Base-by-base conservation (phyloP, 345 rosid genomes). In the Eucalyptus polyanthemos region DNA sequence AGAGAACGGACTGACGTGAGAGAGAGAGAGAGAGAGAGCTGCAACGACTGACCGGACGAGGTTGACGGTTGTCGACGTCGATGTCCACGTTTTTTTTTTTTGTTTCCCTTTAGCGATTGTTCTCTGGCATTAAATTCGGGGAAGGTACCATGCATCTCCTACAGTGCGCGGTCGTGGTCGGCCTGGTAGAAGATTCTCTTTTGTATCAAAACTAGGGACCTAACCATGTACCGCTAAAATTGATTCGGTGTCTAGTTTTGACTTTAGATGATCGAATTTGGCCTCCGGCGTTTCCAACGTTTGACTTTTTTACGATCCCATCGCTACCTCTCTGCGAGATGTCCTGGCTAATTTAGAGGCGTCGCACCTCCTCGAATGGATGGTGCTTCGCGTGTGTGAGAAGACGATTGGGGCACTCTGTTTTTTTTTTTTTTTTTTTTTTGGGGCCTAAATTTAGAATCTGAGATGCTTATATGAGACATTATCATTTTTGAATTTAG, bases 391-490 rank as follows among this genome's bases (percentile, higher is more conserved):
- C 16, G 15, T 12, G 31, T 27, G 27, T 5, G 31, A 27, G 69
- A 29, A 62, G 31, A 29, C 2, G 8, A 29, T 4, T 0, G 58
- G 4, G 45, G 62, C 3, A 56, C 29, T 0, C 6, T 4, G 1
- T 10, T 9, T 13, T 56, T 56, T 1, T 11, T 11, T 9, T 56
- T 21, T 19, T 21, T 19, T 51, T 51, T 53, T 16, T 51, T 6
- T 6, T n/a, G n/a, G n/a, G 14, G 62, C 62, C 29, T 1, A 0
- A 24, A 60, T 24, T 25, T 25, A 11, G 67, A 12, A 25, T 60
- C 0, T 0, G 8, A 12, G n/a, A 27, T 6, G 67, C 29, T 27
- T 27, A 6, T 6, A 11, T 1, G 7, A 60, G 67, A 27, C 8
- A 60, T 27, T 29, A 6, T 29, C 34, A 6, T 27, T 12, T 27